A percentile compares a stretch with the other conserved stretches of the same genome.
Evolutionary conservation across 192 early-diverging fungal genomes (phyloP).

Genomic region (Umbelopsis sp.): DNA sequence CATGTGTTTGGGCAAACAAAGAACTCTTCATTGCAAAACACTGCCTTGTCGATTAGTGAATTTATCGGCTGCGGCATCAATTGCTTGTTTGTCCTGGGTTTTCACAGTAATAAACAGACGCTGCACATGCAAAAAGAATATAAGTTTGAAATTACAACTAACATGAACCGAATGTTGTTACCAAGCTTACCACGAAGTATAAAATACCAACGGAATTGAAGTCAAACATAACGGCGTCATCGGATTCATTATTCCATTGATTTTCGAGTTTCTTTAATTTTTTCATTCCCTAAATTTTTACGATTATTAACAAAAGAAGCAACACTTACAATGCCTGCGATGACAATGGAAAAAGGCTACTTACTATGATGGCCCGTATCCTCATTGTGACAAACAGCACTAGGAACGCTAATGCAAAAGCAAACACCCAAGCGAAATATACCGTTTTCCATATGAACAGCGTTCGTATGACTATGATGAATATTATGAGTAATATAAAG

Average conservation of each 20-base stretch:
- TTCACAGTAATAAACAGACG: neutral
- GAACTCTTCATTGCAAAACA: no score
- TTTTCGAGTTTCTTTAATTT: slow-evolving; percentile 7
- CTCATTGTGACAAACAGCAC: neutral
- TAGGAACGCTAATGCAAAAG: neutral
- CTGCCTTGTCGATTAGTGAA: neutral
- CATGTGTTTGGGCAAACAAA: no score
- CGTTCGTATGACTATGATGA: slow-evolving; percentile 11
- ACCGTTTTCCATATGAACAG: slow-evolving; percentile 5
- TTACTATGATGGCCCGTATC: neutral
- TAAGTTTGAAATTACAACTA: neutral
- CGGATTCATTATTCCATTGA: neutral
- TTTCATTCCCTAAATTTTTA: neutral
- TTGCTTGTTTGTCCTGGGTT: neutral
- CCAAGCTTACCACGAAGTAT: slow-evolving; percentile 4
- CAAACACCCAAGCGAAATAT: slow-evolving; percentile 14
- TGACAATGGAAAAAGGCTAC: neutral
- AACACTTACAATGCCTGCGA: neutral
- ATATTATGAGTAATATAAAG: neutral
- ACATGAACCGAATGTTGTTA: no score
- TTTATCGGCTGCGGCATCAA: neutral
- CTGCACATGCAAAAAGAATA: neutral
- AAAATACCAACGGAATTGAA: neutral
- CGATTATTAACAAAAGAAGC: neutral
- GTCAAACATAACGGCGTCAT: neutral